Conservation (phyloP, 73 alveolate genomes). For the Stentor coeruleus region DNA sequence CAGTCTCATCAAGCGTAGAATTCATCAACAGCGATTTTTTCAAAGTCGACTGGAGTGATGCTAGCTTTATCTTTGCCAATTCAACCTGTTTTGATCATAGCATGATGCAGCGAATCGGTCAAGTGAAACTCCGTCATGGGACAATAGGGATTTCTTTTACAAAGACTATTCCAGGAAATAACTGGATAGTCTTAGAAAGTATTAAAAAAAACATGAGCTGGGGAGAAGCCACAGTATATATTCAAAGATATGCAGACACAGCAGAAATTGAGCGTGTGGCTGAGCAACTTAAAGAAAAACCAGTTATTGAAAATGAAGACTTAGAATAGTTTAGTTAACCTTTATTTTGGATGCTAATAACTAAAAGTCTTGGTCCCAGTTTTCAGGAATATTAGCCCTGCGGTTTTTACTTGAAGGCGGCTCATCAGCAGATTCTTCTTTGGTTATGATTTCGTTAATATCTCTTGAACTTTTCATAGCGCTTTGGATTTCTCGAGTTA, state of each 20-base stretch:
- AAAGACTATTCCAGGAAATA: constrained; percentile 69
- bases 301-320: too few species aligned
- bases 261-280: too few species aligned
- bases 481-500: neutral
- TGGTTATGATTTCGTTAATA: neutral
- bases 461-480: neutral
- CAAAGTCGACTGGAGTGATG: constrained; percentile 69
- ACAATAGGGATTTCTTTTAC: constrained; percentile 63
- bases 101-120: constrained; percentile 69
- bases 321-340: too few species aligned
- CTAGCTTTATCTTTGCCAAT: constrained; percentile 75
- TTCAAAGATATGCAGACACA: too few species aligned
- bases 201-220: constrained; percentile 77
- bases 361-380: neutral
- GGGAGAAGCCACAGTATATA: constrained; percentile 87
- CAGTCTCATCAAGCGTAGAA: constrained; percentile 45
- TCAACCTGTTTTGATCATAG: constrained; percentile 81
- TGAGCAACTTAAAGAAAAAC: too few species aligned
- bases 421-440: neutral
- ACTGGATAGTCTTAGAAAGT: constrained; percentile 65
- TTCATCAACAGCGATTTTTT: constrained; percentile 51
- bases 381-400: neutral
- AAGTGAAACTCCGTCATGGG: constrained; percentile 68
- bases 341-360: too few species aligned
- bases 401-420: neutral